Conservation (phyloP, 2,329 filamentous ascomycete species). For the Pyricularia pennisetigena region DNA sequence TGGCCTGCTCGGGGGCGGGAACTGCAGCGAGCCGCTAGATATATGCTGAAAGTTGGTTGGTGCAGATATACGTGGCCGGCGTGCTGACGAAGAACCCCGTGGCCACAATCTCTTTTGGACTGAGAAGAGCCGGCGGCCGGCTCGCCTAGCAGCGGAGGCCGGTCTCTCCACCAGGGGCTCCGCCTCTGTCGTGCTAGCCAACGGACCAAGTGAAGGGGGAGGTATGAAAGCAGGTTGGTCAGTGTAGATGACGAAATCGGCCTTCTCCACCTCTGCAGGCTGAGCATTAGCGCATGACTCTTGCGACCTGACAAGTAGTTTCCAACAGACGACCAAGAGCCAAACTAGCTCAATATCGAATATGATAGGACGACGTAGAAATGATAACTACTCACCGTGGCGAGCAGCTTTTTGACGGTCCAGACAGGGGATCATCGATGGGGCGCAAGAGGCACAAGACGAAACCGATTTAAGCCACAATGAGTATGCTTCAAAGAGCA, state of each 20-base stretch:
- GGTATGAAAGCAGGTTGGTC: constrained; percentile 21
- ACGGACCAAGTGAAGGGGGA: constrained; percentile 17
- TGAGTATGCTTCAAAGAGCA: constrained; percentile 29
- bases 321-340: constrained; percentile 23
- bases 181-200: constrained; percentile 4
- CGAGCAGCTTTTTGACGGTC: constrained; percentile 14
- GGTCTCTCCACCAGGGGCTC: constrained; percentile 12
- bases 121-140: constrained; percentile 27
- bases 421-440: constrained; percentile 23
- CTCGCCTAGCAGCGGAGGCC: constrained; percentile 3
- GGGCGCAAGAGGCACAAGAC: constrained; percentile 37
- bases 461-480: constrained; percentile 37
- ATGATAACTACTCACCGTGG: background rate
- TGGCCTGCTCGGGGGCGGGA: constrained; percentile 16
- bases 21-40: constrained; percentile 34
- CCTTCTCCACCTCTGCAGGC: constrained; percentile 16
- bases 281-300: constrained; percentile 10
- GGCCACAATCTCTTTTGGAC: constrained; percentile 35
- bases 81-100: constrained; percentile 27
- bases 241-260: constrained; percentile 15
- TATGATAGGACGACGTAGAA: background rate
- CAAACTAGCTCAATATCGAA: background rate
- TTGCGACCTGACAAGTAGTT: constrained; percentile 8
- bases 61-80: constrained; percentile 45
- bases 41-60: constrained; percentile 53